Conservation (phyloP, 1,284 basidiomycete genomes). For the Tilletia setariae region DNA sequence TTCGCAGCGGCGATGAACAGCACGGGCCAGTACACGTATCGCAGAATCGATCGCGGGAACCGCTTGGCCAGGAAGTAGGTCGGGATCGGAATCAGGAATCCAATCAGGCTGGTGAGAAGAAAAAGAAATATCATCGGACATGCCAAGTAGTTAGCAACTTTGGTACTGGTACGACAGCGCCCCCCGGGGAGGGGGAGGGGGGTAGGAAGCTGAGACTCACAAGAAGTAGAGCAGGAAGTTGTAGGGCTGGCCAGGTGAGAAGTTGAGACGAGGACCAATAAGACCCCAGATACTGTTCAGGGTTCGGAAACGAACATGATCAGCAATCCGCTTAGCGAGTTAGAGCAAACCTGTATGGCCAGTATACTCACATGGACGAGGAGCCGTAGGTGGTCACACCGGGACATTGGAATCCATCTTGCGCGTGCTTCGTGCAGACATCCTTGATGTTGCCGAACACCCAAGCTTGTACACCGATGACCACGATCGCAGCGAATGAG, state of each 20-base stretch:
- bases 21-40: slow-evolving; percentile 18
- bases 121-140: slow-evolving; percentile 15
- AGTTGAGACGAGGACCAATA: slow-evolving; percentile 49
- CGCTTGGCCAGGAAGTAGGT: slow-evolving; percentile 18
- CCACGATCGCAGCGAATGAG: slow-evolving; percentile 69
- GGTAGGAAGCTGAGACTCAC: neutral
- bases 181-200: too few relatives aligned
- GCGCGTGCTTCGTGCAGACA: slow-evolving; percentile 61
- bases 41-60: slow-evolving; percentile 5
- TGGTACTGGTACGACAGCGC: too few relatives aligned
- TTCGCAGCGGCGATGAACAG: slow-evolving; percentile 18
- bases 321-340: neutral
- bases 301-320: neutral
- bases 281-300: slow-evolving; percentile 33
- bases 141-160: too few relatives aligned
- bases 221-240: slow-evolving; percentile 19
- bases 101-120: slow-evolving; percentile 28
- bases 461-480: slow-evolving; percentile 78
- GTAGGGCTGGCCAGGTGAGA: slow-evolving; percentile 16
- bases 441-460: slow-evolving; percentile 70
- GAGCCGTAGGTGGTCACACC: slow-evolving; percentile 35
- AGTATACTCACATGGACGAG: slow-evolving; percentile 30
- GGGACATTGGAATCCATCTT: slow-evolving; percentile 48
- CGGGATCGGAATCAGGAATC: slow-evolving; percentile 15
- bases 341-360: too few relatives aligned